These are phyloP conservation scores for Phialophora verrucosa DNA, from an alignment of 2,329 filamentous ascomycete species.

Conservation along the genomic window DNA sequence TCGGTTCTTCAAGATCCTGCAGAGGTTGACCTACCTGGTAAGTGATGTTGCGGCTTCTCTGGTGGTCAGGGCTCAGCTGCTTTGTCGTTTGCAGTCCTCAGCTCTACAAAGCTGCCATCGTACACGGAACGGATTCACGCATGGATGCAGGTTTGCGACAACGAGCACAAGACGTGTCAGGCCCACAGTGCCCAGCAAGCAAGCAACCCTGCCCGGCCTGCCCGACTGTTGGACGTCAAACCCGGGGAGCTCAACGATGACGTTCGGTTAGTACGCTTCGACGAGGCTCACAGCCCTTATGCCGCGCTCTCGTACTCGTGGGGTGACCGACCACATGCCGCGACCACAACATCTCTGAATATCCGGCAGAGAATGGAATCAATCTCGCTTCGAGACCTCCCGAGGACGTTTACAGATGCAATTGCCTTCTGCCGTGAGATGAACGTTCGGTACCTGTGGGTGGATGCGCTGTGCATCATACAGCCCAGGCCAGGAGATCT, in stretches of 20 bases:
- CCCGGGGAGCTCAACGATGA: not conserved
- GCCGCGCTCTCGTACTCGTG: slow-evolving; percentile 7
- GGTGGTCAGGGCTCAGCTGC: not conserved
- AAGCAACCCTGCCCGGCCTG: slow-evolving; percentile 4
- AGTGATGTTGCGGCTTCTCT: not conserved
- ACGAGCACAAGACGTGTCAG: not conserved
- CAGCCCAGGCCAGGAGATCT: slow-evolving; percentile 2
- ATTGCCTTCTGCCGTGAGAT: slow-evolving; percentile 11
- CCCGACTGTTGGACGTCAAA: slow-evolving; percentile 5
- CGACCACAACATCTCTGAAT: slow-evolving; percentile 6
- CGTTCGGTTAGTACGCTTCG: slow-evolving; percentile 1
- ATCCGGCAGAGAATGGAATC: not conserved
- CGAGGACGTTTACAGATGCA: slow-evolving; percentile 5
- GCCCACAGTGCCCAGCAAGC: slow-evolving; percentile 5
- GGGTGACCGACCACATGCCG: slow-evolving; percentile 8
- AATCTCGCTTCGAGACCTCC: not conserved
- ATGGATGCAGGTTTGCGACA: slow-evolving; percentile 1
- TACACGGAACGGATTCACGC: not conserved
- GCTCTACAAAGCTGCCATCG: not conserved
- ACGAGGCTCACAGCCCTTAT: not conserved
- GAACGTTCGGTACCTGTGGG: slow-evolving; percentile 3
- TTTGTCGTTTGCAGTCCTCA: not conserved
- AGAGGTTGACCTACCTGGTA: slow-evolving; percentile 5
- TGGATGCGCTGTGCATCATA: slow-evolving; percentile 3
- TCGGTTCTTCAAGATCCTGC: slow-evolving; percentile 4